Base-by-base conservation (phyloP, 2,329 filamentous ascomycete species). In the Exophiala phaeomuriformis region DNA sequence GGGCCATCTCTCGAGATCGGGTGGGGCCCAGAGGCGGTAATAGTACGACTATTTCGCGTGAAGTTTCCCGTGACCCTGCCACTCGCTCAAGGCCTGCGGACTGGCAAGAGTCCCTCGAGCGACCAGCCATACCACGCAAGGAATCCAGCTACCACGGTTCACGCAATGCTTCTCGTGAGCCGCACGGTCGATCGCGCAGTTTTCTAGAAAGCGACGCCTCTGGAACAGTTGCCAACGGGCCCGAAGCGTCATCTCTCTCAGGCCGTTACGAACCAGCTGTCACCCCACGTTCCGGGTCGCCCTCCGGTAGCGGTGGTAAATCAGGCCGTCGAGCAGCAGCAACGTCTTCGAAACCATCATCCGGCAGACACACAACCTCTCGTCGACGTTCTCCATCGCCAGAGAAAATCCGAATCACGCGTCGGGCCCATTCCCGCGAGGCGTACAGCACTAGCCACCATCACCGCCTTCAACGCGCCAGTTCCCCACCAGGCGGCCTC, bases 1-100 rank as follows among this genome's bases (percentile, higher is more conserved):
- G 51, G 31, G 37, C 55, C 33, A 27, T 32, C 5, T 56, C 57
- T 2, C 40, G 54, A 12, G 57, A 56, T 33, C 32, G 44, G 2
- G 28, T 32, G 3, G 31, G 41, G 31, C 19, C 19, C 19, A 19
- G 19, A 19, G 19, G 19, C 19, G 19, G 19, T 19, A 19, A 19
- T 19, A 19, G 19, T 19, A 19, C 19, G 19, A 19, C 19, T 19
- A 19, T 19, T 19, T 19, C 19, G 19, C 19, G 19, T 19, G 19
- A 19, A 19, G 19, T 19, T 19, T 19, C 19, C 19, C 19, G 19
- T 19, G 19, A 19, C 19, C 19, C 19, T 19, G 19, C 19, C 19
- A 19, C 19, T 19, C 19, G 19, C 19, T 19, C 19, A 19, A 19
- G 19, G 45, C 46, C 27, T 27, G 41, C 9, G 19, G 39, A 31